A percentile compares a stretch with the other conserved stretches of the same genome.
Conservation (phyloP, 139 green algal species). For the Diplosphaera chodatii region DNA sequence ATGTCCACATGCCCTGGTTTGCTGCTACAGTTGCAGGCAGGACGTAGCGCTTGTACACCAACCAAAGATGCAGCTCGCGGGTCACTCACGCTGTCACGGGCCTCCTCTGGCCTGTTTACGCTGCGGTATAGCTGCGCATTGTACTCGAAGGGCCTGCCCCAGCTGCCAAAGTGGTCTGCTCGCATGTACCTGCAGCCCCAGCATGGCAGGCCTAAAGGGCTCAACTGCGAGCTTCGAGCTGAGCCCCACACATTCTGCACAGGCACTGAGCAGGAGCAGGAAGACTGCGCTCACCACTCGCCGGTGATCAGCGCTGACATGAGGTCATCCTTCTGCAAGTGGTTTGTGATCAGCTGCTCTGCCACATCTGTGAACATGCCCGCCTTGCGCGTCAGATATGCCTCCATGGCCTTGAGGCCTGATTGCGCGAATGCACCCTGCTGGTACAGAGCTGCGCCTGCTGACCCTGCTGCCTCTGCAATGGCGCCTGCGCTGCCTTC, state of each 20-base stretch:
- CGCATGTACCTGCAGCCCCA: slow-evolving; percentile 62
- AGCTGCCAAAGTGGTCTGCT: slow-evolving; percentile 59
- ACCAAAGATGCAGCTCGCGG: no score
- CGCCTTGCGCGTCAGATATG: slow-evolving; percentile 58
- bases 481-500: slow-evolving; percentile 8
- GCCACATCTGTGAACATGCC: slow-evolving; percentile 71
- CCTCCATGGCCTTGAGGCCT: slow-evolving; percentile 35
- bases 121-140: slow-evolving; percentile 43
- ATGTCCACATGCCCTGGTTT: neutral
- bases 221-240: no score
- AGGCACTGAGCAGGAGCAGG: neutral
- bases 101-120: slow-evolving; percentile 48
- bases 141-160: slow-evolving; percentile 72
- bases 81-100: slow-evolving; percentile 46
- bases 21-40: neutral
- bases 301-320: slow-evolving; percentile 61
- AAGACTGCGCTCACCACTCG: slow-evolving; percentile 43
- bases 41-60: neutral
- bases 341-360: slow-evolving; percentile 50
- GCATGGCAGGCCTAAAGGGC: no score
- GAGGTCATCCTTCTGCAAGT: slow-evolving; percentile 45
- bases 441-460: slow-evolving; percentile 43
- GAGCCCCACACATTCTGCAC: no score
- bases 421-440: slow-evolving; percentile 28
- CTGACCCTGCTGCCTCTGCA: slow-evolving; percentile 35